These are phyloP conservation scores for Tricholoma bakamatsutake DNA, from an alignment of 768 basidiomycete species.

Conservation along the genomic window DNA sequence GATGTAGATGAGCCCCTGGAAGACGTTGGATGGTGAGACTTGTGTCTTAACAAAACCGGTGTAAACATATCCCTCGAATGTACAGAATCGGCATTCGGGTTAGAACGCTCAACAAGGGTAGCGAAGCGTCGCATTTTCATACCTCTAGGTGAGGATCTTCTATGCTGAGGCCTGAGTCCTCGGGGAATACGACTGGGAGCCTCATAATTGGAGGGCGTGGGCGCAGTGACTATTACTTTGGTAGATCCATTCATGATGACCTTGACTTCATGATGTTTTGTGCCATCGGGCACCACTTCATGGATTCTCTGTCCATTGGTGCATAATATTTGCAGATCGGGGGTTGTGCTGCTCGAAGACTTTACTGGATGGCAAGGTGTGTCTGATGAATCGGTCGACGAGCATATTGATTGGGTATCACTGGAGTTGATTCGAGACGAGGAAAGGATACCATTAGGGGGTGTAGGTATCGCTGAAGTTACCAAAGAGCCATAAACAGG, in stretches of 20 bases:
- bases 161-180: constrained; percentile 35
- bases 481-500: constrained; percentile 8
- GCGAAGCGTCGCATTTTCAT: constrained; percentile 22
- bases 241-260: constrained; percentile 43
- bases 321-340: background rate
- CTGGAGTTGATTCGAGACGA: constrained; percentile 1
- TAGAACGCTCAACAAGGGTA: constrained; percentile 20
- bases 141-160: constrained; percentile 23
- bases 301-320: constrained; percentile 5
- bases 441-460: constrained; percentile 9
- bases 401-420: background rate
- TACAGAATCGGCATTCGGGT: constrained; percentile 13
- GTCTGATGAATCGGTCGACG: background rate
- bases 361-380: background rate
- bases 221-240: constrained; percentile 47
- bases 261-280: constrained; percentile 28
- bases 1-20: constrained; percentile 20
- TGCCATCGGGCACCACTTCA: constrained; percentile 9
- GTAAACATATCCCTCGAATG: constrained; percentile 25
- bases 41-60: constrained; percentile 25
- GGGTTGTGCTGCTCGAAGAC: background rate
- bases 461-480: constrained; percentile 16
- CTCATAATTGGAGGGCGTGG: constrained; percentile 38
- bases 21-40: constrained; percentile 20
- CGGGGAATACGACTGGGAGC: constrained; percentile 34